phyloP scores from a whole-genome alignment of 2,329 filamentous ascomycete species.

The Phaeosphaeriaceae sp. region DNA sequence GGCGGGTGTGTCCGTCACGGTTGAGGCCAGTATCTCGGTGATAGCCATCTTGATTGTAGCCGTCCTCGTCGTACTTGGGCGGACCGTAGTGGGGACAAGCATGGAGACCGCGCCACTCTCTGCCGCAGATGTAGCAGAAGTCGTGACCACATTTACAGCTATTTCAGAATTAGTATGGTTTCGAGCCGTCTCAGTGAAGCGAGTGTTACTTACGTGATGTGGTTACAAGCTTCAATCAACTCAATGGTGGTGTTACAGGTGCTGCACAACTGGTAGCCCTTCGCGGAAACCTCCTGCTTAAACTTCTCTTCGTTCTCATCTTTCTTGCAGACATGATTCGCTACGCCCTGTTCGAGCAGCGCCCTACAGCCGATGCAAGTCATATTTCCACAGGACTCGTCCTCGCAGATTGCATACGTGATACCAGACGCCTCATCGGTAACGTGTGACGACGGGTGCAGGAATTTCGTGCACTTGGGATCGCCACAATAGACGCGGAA shows the following conservation, averaged over 20 bases:
- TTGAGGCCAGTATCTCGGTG: conserved; percentile 36
- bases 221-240: conserved; percentile 43
- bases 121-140: conserved; percentile 46
- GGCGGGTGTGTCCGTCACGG: conserved; percentile 28
- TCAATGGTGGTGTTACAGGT: conserved; percentile 34
- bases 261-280: conserved; percentile 39
- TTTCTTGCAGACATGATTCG: conserved; percentile 28
- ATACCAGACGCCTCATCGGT: conserved; percentile 15
- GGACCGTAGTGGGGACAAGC: conserved; percentile 40
- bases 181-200: not conserved
- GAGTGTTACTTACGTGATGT: conserved; percentile 30
- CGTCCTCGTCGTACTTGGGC: conserved; percentile 34
- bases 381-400: conserved; percentile 21
- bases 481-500: conserved; percentile 38
- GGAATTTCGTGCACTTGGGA: conserved; percentile 27
- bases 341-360: conserved; percentile 11
- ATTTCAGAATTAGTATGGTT: not conserved
- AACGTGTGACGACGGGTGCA: conserved; percentile 26
- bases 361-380: conserved; percentile 36
- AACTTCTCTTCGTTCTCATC: conserved; percentile 33
- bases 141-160: conserved; percentile 36
- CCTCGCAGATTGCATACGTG: conserved; percentile 32
- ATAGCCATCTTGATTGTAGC: conserved; percentile 42
- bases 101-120: conserved; percentile 35
- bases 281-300: conserved; percentile 26